Conservation (phyloP, 208 protist species). For the Chromosphaera perkinsii region DNA sequence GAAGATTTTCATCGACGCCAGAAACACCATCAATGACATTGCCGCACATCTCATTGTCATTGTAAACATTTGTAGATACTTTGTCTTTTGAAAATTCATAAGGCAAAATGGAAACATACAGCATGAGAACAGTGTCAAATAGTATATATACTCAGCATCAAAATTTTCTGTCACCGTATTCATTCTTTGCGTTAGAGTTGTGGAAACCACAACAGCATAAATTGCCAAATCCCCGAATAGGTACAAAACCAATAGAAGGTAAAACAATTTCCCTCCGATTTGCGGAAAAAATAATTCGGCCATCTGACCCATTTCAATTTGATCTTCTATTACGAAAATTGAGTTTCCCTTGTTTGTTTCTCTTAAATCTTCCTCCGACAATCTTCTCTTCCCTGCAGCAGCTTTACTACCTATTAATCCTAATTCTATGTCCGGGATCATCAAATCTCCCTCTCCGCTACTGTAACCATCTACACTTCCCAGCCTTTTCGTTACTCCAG, state of each 20-base stretch:
- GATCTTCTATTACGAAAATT: not conserved
- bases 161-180: no score
- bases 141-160: no score
- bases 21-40: slow-evolving; percentile 42
- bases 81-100: slow-evolving; percentile 41
- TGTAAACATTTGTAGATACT: slow-evolving; percentile 35
- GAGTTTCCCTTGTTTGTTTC: not conserved
- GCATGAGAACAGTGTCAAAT: no score
- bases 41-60: slow-evolving; percentile 21
- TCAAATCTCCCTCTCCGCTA: no score
- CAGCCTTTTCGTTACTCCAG: no score
- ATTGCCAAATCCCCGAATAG: slow-evolving; percentile 46
- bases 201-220: slow-evolving; percentile 41
- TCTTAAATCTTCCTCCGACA: not conserved
- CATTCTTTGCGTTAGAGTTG: not conserved
- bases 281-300: slow-evolving; percentile 28
- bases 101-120: no score
- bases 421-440: no score
- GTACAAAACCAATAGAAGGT: slow-evolving; percentile 35
- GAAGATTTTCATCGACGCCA: no score
- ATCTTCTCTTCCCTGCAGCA: no score
- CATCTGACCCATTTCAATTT: slow-evolving; percentile 41
- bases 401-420: no score
- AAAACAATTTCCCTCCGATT: slow-evolving; percentile 31
- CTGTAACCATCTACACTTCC: no score